phyloP scores from a whole-genome alignment of 257 asterid species.

The Leonotis leonurus region DNA sequence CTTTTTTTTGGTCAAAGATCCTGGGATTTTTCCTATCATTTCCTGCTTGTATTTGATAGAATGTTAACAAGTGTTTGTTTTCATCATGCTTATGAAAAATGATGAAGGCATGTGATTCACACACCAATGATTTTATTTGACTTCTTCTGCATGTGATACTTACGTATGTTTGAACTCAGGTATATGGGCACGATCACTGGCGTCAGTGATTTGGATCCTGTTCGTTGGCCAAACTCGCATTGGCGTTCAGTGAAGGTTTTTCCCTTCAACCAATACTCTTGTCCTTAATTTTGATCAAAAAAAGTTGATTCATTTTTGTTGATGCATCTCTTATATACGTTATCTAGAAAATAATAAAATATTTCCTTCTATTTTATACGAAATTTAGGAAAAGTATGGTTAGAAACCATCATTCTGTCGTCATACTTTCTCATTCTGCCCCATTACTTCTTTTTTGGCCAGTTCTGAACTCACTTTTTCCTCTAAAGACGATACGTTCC shows the following conservation, averaged over 20 bases:
- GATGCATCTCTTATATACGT: too few relatives aligned
- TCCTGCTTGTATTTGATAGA: background rate
- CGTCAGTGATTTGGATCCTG: conserved; percentile 70
- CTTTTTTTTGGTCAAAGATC: background rate
- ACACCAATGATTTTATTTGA: background rate
- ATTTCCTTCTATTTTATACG: too few relatives aligned
- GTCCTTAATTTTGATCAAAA: background rate
- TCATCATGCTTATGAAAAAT: background rate
- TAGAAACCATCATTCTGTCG: too few relatives aligned
- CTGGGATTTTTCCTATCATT: background rate
- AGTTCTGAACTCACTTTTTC: too few relatives aligned
- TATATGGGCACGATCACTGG: conserved; percentile 92
- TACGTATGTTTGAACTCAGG: conserved; percentile 33
- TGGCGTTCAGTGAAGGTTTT: conserved; percentile 92
- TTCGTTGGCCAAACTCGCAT: conserved; percentile 80
- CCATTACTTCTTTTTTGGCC: too few relatives aligned
- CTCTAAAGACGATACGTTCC: background rate
- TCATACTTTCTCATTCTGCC: background rate
- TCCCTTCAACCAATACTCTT: background rate
- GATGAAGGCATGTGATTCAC: background rate
- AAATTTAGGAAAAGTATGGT: background rate
- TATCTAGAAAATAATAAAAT: too few relatives aligned
- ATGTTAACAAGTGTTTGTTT: background rate
- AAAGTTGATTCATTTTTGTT: background rate
- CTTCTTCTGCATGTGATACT: background rate